These are phyloP conservation scores for Corylus americana DNA, from an alignment of 306 rosid genomes.

Conservation along the genomic window DNA sequence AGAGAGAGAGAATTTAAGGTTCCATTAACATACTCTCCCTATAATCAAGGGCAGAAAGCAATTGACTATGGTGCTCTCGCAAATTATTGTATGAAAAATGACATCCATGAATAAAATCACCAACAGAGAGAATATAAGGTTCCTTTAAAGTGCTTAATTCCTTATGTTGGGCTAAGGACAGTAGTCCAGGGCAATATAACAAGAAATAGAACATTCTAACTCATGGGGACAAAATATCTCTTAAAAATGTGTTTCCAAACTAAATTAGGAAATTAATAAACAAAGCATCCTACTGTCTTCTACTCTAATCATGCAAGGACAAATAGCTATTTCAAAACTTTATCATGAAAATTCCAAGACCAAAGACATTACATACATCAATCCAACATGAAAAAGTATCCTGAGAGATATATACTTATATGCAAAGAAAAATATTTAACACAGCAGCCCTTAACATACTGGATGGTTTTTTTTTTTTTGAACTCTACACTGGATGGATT, in stretches of 20 bases:
- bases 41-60: not conserved
- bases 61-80: not conserved
- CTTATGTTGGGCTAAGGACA: too few relatives aligned
- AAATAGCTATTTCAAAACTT: not conserved
- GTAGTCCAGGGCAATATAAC: not conserved
- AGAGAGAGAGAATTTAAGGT: conserved; percentile 1
- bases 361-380: not conserved
- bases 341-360: not conserved
- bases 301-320: not conserved
- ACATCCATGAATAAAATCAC: not conserved
- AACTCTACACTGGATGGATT: not conserved
- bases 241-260: not conserved
- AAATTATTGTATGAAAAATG: not conserved
- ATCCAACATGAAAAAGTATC: not conserved
- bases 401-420: not conserved
- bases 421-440: too few relatives aligned
- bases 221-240: not conserved
- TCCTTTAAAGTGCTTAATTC: too few relatives aligned
- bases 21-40: not conserved
- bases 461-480: not conserved
- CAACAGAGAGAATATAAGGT: too few relatives aligned
- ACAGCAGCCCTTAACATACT: not conserved
- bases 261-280: not conserved
- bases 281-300: not conserved
- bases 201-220: not conserved